Evolutionary conservation across 257 asterid genomes (phyloP).

Genomic region (Penstemon eatonii): DNA sequence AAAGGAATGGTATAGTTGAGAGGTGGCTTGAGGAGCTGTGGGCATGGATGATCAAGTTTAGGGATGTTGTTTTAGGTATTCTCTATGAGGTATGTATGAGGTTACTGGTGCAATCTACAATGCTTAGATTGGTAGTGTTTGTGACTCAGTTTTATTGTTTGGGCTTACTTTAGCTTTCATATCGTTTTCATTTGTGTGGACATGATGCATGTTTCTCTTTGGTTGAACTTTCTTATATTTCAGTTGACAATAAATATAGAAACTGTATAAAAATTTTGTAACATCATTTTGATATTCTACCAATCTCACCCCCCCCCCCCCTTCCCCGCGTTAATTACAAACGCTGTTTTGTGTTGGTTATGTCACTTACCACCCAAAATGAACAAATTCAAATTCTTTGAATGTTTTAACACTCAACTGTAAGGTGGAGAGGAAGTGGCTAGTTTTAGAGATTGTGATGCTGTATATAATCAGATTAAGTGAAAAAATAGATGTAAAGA

Average conservation of each 20-base stretch:
- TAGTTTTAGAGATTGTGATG: too few species aligned
- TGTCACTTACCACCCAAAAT: too few species aligned
- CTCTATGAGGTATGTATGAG: conserved; percentile 66
- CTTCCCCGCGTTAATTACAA: too few species aligned
- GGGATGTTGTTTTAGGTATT: conserved; percentile 56
- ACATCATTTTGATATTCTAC: too few species aligned
- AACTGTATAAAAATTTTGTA: too few species aligned
- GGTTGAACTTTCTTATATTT: neutral
- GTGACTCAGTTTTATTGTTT: conserved; percentile 8
- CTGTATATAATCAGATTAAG: too few species aligned
- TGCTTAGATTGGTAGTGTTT: conserved; percentile 1
- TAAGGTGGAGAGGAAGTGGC: too few species aligned
- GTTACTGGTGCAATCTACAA: conserved; percentile 26
- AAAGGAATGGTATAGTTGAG: conserved; percentile 79
- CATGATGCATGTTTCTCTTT: neutral
- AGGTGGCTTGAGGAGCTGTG: conserved; percentile 95
- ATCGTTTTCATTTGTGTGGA: conserved; percentile 8
- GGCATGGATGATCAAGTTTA: conserved; percentile 78
- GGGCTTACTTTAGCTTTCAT: conserved; percentile 5
- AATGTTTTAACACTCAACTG: too few species aligned
- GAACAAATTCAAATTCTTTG: too few species aligned
- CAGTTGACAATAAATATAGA: neutral
- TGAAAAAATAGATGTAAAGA: too few species aligned
- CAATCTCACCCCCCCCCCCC: too few species aligned
- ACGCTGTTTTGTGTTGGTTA: too few species aligned